Conservation (phyloP, 192 early-diverging fungal species). For the Backusella mclennaniae region DNA sequence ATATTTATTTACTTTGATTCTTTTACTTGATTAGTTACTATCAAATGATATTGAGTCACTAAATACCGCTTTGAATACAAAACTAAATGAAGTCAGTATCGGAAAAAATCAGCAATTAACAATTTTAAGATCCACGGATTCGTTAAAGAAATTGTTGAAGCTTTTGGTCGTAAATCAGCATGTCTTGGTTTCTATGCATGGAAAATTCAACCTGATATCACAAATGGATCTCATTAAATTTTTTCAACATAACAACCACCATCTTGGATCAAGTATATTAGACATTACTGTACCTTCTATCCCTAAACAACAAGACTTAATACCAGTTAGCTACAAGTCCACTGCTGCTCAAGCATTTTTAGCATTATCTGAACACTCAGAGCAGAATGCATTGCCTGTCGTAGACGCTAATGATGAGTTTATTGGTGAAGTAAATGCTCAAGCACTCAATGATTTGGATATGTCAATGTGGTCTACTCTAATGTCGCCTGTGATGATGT, state of each 20-base stretch:
- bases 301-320: background rate
- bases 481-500: conserved; percentile 60
- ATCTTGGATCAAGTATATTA: conserved; percentile 43
- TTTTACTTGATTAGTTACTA: background rate
- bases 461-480: conserved; percentile 49
- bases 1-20: background rate
- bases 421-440: conserved; percentile 67
- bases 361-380: conserved; percentile 40
- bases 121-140: conserved; percentile 14
- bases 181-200: conserved; percentile 37
- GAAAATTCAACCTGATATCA: conserved; percentile 38
- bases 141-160: background rate
- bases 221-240: conserved; percentile 56
- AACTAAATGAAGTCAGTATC: background rate
- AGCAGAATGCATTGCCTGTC: conserved; percentile 59
- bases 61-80: conserved; percentile 11
- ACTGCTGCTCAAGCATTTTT: conserved; percentile 46
- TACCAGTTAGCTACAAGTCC: conserved; percentile 36
- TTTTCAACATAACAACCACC: conserved; percentile 50
- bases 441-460: conserved; percentile 68
- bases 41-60: background rate
- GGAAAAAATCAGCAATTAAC: conserved; percentile 13
- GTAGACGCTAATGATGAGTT: conserved; percentile 54
- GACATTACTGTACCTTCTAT: conserved; percentile 33
- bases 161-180: conserved; percentile 38